Conservation (phyloP, 164 flowering plant species). For the Berberis vulgaris region DNA sequence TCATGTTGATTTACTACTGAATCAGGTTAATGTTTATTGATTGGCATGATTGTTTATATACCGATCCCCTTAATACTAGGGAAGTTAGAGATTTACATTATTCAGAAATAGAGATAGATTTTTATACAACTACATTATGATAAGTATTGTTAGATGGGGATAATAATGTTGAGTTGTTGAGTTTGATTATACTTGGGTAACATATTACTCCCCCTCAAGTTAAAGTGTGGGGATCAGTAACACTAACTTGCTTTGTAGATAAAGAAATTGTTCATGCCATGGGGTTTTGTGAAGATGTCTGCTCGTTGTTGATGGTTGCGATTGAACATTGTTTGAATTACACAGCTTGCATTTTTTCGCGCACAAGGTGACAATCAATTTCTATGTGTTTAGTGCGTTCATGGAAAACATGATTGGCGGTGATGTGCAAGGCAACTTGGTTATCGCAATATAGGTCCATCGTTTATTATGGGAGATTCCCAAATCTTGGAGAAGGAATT, state of each 20-base stretch:
- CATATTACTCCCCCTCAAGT: not conserved
- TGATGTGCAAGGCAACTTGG: slow-evolving; percentile 6
- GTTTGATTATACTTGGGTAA: too few relatives aligned
- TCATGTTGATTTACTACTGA: too few relatives aligned
- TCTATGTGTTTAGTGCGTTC: not conserved
- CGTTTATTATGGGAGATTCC: not conserved
- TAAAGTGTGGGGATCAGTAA: not conserved
- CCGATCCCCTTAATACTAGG: too few relatives aligned
- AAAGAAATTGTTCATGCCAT: not conserved
- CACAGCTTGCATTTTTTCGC: not conserved
- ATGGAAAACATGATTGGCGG: slow-evolving; percentile 2
- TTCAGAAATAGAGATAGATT: too few relatives aligned
- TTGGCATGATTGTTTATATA: too few relatives aligned
- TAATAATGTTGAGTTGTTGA: too few relatives aligned
- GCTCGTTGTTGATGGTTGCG: not conserved
- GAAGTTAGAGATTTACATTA: too few relatives aligned
- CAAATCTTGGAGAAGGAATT: not conserved
- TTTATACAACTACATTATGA: too few relatives aligned
- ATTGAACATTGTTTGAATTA: not conserved
- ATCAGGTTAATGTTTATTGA: too few relatives aligned
- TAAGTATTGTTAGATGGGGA: too few relatives aligned
- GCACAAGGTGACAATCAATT: not conserved
- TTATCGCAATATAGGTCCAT: slow-evolving; percentile 1
- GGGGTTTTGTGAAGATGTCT: not conserved
- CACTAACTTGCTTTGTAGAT: not conserved